Evolutionary conservation across 352 stramenopile genomes (phyloP).

Genomic region (Peronospora farinosa): DNA sequence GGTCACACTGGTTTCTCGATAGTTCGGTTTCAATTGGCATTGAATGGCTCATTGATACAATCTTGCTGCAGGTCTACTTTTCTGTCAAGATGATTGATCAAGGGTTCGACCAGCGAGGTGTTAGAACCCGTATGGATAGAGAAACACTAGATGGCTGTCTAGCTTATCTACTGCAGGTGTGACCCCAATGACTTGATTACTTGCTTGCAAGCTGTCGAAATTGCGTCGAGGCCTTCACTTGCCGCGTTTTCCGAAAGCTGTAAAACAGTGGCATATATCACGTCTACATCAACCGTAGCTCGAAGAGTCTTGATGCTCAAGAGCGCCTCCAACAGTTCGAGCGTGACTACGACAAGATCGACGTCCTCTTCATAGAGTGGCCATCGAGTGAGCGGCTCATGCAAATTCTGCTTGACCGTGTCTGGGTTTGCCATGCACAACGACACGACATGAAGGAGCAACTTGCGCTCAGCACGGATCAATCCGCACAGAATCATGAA

Average conservation of each 20-base stretch:
- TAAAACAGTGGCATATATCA: constrained; percentile 43
- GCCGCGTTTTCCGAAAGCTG: constrained; percentile 41
- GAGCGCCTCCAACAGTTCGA: constrained; percentile 39
- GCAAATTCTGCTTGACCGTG: constrained; percentile 35
- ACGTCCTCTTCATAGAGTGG: constrained; percentile 63
- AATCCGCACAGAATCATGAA: constrained; percentile 41
- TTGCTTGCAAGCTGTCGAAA: constrained; percentile 33
- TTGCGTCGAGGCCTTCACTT: constrained; percentile 39
- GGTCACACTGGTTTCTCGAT: no score
- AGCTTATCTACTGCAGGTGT: constrained; percentile 14
- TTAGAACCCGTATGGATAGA: no score
- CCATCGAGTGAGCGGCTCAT: constrained; percentile 44
- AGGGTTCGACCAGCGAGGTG: no score
- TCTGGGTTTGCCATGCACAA: constrained; percentile 36
- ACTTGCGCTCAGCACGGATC: constrained; percentile 25
- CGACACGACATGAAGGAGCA: constrained; percentile 34
- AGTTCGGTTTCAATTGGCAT: no score
- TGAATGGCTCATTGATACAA: no score
- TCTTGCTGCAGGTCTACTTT: no score
- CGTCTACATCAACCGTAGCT: constrained; percentile 33
- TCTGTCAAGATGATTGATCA: no score
- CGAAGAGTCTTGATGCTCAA: constrained; percentile 31
- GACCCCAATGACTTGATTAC: constrained; percentile 27
- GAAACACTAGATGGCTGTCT: not conserved
- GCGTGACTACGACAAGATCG: constrained; percentile 44